These are phyloP conservation scores for Cytospora mali DNA, from an alignment of 2,329 filamentous ascomycete species.

Conservation along the genomic window DNA sequence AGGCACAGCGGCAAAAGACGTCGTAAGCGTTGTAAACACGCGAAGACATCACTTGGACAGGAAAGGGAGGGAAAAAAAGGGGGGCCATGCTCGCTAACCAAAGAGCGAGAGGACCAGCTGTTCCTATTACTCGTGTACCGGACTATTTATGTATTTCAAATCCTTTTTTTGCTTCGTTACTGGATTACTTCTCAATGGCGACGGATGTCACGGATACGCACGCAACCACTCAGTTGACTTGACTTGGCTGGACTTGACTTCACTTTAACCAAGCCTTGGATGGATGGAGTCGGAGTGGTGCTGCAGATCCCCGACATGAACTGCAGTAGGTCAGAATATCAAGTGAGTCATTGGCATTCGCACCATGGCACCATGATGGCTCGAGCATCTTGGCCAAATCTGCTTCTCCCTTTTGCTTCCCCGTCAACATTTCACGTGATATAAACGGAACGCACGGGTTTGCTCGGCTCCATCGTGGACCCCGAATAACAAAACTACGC, in stretches of 20 bases:
- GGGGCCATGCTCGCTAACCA: not conserved
- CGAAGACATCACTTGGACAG: not conserved
- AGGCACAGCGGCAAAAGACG: not conserved
- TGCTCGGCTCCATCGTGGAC: not conserved
- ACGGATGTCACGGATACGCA: not conserved
- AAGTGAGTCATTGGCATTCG: not conserved
- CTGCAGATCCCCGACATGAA: too few relatives aligned
- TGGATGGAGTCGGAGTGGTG: too few relatives aligned
- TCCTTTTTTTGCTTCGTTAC: not conserved
- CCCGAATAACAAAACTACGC: not conserved
- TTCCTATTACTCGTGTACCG: too few relatives aligned
- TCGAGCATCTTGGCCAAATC: not conserved
- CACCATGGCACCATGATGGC: too few relatives aligned
- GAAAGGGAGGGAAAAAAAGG: not conserved
- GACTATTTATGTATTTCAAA: not conserved
- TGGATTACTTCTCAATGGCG: not conserved
- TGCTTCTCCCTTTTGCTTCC: not conserved
- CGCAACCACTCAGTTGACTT: not conserved
- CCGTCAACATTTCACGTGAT: not conserved
- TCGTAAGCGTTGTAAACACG: not conserved
- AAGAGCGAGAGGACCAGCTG: not conserved
- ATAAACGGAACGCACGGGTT: not conserved
- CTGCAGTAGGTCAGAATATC: too few relatives aligned
- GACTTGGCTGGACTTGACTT: too few relatives aligned
- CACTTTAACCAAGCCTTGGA: too few relatives aligned